These are phyloP conservation scores for Gracilariopsis chorda DNA, from an alignment of 23 red algal genomes.

Conservation along the genomic window DNA sequence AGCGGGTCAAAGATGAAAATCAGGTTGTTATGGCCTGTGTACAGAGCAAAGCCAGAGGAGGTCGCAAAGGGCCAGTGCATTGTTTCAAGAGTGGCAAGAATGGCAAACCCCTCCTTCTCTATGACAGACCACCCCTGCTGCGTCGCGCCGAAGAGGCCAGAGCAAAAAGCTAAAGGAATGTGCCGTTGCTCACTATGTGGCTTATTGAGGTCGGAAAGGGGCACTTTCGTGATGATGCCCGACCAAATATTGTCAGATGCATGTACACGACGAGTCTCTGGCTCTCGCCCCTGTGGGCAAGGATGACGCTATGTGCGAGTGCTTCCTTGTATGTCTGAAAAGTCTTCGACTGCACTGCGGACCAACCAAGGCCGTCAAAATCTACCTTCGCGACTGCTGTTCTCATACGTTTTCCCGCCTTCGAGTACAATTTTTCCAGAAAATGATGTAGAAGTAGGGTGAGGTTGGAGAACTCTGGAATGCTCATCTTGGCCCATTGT, in stretches of 20 bases:
- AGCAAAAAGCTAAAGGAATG: neutral
- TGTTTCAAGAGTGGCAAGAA: neutral
- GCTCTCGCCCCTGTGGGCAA: neutral
- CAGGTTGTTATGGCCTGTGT: slow-evolving; percentile 10
- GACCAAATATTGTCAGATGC: neutral
- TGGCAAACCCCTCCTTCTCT: neutral
- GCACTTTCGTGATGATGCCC: neutral
- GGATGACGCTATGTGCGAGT: neutral
- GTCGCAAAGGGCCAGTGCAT: neutral
- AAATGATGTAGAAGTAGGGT: neutral
- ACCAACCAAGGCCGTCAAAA: neutral
- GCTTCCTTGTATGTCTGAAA: neutral
- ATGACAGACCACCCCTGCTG: neutral
- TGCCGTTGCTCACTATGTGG: neutral
- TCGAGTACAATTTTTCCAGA: neutral
- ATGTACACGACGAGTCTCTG: neutral
- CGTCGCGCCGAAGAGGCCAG: neutral
- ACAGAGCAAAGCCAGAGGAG: neutral
- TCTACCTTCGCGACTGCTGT: neutral
- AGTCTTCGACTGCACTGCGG: neutral
- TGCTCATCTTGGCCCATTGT: neutral
- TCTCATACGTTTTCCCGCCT: neutral
- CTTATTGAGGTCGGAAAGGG: neutral
- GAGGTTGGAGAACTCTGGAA: neutral
- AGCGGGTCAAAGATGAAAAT: neutral